Evolutionary conservation across 495 filamentous ascomycete species (phyloP), one percentile per base, ranked within the genome.

Genomic region (Penicillium pulvis): DNA sequence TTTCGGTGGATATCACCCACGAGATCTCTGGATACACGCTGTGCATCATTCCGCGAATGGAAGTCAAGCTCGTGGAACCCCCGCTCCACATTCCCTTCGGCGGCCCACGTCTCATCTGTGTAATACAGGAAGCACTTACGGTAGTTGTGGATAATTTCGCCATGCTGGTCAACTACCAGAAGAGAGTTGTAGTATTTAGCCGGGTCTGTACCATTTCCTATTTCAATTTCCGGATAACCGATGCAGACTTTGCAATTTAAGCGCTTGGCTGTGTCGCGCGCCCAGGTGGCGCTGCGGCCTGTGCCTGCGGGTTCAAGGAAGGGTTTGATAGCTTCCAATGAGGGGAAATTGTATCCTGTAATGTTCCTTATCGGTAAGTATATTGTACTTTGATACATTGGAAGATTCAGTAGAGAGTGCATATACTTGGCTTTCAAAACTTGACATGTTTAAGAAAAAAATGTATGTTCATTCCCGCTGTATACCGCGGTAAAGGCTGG

Each of bases 301-400:
- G 85, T 70, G 4, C 85, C 83, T 16, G 83, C 87, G 19, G 85
- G 86, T 70, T 98, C 94, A n/a, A 96, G 83, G 68, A 83, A 90
- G 3, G 91, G 91, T 58, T 69, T 77, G 51, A 98, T 96, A 31
- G 91, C 82, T 51, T 87, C 75, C 54, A 90, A 67, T 19, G 90
- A 92, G 26, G 85, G 84, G 76, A 95, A 96, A 69, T 97, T 96
- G 79, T 97, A 98, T 20, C 94, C 93, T 92, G 43, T n/a, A 14
- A 17, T 26, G 11, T 50, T 17, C 9, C 39, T 41, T 41, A 41
- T 12, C 12, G 46, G 26, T 50, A 6, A 33, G 47, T 31, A 4
- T 16, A 9, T 17, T 17, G 16, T 50, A 16, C 16, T 17, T 33
- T 26, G 12, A 14, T 50, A 50, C 10, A 31, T 49, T 7, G 11